phyloP scores from a whole-genome alignment of 257 asterid genomes.

The Solanum dulcamara region DNA sequence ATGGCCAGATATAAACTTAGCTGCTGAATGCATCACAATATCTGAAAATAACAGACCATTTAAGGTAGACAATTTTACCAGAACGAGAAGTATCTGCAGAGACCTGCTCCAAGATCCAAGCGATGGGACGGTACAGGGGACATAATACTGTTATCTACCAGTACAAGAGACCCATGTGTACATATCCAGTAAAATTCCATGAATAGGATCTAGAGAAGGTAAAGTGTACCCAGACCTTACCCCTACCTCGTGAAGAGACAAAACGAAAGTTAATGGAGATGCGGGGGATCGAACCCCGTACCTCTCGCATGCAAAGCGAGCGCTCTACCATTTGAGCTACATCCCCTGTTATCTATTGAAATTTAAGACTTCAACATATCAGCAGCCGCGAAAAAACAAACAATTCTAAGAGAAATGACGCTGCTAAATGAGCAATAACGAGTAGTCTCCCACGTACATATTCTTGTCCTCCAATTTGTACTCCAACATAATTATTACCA shows the following conservation, averaged over 20 bases:
- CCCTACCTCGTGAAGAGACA: background rate
- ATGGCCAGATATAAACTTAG: constrained; percentile 82
- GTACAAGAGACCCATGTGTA: background rate
- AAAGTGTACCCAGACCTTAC: too few species aligned
- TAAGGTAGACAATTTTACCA: background rate
- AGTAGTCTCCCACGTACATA: background rate
- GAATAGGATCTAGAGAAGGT: too few species aligned
- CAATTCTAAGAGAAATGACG: background rate
- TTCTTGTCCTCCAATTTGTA: background rate
- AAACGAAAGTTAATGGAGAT: constrained; percentile 34
- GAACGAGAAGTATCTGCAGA: background rate
- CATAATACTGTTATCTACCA: background rate
- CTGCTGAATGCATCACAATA: constrained; percentile 71
- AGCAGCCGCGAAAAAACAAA: background rate
- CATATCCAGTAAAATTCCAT: too few species aligned
- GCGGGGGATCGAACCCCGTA: constrained; percentile 99
- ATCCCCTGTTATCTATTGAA: constrained; percentile 41
- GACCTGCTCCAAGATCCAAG: background rate
- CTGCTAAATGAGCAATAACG: too few species aligned
- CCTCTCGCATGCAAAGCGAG: constrained; percentile 99
- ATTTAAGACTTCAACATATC: background rate
- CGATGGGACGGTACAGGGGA: background rate
- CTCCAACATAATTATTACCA: background rate
- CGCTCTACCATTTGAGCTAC: constrained; percentile 99
- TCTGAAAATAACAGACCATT: background rate